phyloP scores from a whole-genome alignment of 371 early-diverging fungal species.

The Mucor ambiguus region DNA sequence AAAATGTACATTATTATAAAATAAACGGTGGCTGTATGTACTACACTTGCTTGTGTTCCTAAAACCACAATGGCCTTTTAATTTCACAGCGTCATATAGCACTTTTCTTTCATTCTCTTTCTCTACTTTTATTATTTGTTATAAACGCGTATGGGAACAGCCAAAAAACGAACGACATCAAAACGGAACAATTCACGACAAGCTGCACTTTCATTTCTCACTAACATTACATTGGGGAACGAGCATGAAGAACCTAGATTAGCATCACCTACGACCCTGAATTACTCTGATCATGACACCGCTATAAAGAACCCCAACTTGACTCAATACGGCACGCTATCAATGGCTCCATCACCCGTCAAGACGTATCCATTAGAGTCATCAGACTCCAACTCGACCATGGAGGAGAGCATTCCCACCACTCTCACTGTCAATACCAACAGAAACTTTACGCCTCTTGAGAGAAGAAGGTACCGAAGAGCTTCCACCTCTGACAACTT shows the following conservation, averaged over 20 bases:
- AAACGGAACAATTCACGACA: constrained; percentile 51
- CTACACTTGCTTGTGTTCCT: not conserved
- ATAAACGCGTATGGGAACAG: constrained; percentile 37
- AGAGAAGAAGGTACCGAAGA: constrained; percentile 17
- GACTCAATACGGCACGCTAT: constrained; percentile 13
- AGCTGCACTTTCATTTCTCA: constrained; percentile 44
- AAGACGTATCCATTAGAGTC: constrained; percentile 28
- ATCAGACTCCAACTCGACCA: constrained; percentile 34
- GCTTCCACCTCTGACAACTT: constrained; percentile 5
- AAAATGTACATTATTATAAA: not conserved
- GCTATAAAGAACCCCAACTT: not conserved
- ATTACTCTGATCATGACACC: not conserved
- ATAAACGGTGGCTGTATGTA: not conserved
- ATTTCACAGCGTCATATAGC: not conserved
- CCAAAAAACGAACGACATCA: constrained; percentile 43
- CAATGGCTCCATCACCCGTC: not conserved
- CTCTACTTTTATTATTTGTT: not conserved
- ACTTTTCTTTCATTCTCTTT: not conserved
- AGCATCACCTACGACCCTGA: not conserved
- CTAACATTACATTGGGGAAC: constrained; percentile 46
- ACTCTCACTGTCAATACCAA: not conserved
- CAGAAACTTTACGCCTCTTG: constrained; percentile 16
- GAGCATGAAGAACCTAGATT: constrained; percentile 19
- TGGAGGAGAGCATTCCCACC: constrained; percentile 17
- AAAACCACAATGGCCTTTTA: not conserved